phyloP scores from a whole-genome alignment of 345 rosid species.

The Trapa incisa region DNA sequence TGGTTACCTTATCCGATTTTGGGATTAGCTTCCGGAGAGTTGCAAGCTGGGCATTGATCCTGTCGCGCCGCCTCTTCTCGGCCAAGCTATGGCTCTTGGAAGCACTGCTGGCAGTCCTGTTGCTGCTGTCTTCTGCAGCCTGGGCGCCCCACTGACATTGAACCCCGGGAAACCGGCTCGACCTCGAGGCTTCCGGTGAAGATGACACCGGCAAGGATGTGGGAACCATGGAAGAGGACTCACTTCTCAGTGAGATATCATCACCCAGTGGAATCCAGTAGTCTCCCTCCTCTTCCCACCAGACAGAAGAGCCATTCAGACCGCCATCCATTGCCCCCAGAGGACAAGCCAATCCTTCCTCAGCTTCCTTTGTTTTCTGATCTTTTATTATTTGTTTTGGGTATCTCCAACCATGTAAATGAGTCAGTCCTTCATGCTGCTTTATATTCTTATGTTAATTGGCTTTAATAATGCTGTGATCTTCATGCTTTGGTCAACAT shows the following conservation, averaged over 20 bases:
- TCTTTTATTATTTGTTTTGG: no score
- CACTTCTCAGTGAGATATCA: background rate
- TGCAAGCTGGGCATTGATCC: constrained; percentile 74
- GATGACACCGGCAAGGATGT: background rate
- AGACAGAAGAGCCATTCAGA: background rate
- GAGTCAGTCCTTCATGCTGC: background rate
- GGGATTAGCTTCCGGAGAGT: constrained; percentile 78
- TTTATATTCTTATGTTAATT: background rate
- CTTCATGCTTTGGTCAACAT: background rate
- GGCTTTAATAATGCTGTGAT: background rate
- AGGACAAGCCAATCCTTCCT: background rate
- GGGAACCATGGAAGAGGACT: background rate
- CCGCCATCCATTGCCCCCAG: background rate
- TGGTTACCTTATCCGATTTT: constrained; percentile 60
- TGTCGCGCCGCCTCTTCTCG: constrained; percentile 82
- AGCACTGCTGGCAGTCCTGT: constrained; percentile 8
- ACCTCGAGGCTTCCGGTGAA: background rate
- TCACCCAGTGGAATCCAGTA: background rate
- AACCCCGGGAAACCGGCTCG: constrained; percentile 2
- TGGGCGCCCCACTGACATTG: background rate
- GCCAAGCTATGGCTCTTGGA: constrained; percentile 75
- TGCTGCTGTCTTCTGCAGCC: background rate
- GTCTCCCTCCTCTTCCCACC: background rate
- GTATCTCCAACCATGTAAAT: no score
- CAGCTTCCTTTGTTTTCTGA: no score